Evolutionary conservation across 2,329 filamentous ascomycete species (phyloP).

Genomic region (Colletotrichum salicis): DNA sequence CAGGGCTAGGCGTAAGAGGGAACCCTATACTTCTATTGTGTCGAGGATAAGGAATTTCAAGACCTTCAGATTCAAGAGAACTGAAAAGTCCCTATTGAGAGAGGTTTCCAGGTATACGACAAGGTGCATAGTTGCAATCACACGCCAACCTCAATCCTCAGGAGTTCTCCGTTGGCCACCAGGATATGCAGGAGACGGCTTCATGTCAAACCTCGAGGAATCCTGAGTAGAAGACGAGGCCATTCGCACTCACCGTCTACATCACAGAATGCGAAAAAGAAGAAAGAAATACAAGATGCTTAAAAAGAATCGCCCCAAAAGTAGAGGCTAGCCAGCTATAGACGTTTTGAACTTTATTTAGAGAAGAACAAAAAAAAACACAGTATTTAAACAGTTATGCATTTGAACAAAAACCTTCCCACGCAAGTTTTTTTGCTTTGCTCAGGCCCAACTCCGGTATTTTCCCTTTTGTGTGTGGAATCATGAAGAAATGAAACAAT

Average conservation of each 20-base stretch:
- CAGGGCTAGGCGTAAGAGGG: constrained; percentile 48
- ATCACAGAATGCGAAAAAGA: background rate
- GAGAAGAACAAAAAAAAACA: background rate
- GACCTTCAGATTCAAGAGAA: background rate
- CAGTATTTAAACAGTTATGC: background rate
- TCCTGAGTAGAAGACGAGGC: background rate
- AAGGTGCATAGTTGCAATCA: background rate
- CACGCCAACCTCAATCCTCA: background rate
- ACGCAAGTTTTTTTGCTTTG: background rate
- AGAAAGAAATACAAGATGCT: background rate
- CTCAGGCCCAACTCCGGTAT: constrained; percentile 4
- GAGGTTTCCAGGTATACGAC: too few species aligned
- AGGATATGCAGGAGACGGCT: background rate
- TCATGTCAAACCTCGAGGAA: background rate
- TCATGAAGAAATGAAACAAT: background rate
- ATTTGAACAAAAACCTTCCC: background rate
- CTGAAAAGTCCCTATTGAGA: too few species aligned
- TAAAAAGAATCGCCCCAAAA: background rate
- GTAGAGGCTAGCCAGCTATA: background rate
- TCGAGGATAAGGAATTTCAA: background rate
- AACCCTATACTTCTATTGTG: background rate
- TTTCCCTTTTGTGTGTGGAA: background rate
- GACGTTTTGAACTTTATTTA: background rate
- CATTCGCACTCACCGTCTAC: too few species aligned
- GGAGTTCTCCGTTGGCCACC: too few species aligned